A percentile compares a stretch with the other conserved stretches of the same genome.
phyloP scores from a whole-genome alignment of 1,284 basidiomycete species.

The Apiotrichum akiyoshidainum region DNA sequence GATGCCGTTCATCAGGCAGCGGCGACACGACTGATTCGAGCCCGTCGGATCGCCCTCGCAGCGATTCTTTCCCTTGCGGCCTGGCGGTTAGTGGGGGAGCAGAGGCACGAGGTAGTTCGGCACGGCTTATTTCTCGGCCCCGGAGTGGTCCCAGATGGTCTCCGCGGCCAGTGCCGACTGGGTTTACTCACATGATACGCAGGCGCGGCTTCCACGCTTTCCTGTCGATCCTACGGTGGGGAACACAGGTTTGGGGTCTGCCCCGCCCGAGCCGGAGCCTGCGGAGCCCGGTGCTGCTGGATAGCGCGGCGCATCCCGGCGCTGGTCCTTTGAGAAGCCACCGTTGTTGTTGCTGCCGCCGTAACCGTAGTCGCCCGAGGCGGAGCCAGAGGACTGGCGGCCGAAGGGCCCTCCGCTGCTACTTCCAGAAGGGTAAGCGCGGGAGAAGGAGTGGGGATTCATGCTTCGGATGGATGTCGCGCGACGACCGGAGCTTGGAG shows the following conservation, averaged over 20 bases:
- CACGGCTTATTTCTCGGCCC: background rate
- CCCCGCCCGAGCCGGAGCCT: too few species aligned
- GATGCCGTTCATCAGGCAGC: slow-evolving; percentile 78
- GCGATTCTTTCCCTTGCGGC: slow-evolving; percentile 86
- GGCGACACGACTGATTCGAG: slow-evolving; percentile 58
- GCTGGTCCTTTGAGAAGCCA: too few species aligned
- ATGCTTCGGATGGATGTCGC: background rate
- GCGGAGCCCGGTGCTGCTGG: too few species aligned
- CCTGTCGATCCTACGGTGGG: slow-evolving; percentile 25
- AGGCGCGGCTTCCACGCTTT: slow-evolving; percentile 48
- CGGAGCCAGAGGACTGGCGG: too few species aligned
- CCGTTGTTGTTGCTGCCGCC: background rate
- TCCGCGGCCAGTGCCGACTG: too few species aligned
- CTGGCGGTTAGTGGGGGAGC: slow-evolving; percentile 20
- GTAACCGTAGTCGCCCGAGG: background rate
- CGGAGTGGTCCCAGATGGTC: too few species aligned
- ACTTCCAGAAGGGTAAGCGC: slow-evolving; percentile 1
- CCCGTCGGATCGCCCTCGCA: slow-evolving; percentile 69
- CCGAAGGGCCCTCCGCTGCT: background rate
- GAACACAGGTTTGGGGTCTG: slow-evolving; percentile 7
- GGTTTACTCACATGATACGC: slow-evolving; percentile 43
- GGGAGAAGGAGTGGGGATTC: slow-evolving; percentile 19
- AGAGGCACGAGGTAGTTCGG: too few species aligned
- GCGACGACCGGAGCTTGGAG: too few species aligned
- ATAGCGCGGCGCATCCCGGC: too few species aligned